Conservation (phyloP, 2,329 filamentous ascomycete species). For the Exophiala viscosa region DNA sequence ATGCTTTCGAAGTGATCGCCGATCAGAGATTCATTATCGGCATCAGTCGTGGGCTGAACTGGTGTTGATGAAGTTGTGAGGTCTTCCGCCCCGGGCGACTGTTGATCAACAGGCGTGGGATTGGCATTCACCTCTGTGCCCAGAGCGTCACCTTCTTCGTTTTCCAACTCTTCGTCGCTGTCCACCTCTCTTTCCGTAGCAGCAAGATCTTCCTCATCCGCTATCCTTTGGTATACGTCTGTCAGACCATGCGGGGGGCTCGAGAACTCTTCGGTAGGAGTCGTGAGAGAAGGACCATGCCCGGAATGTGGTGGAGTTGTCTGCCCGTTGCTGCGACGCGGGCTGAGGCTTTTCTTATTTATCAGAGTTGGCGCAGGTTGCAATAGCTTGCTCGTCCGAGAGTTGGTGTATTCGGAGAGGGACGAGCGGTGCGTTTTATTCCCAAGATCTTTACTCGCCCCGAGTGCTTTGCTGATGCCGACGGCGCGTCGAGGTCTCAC, state of each 20-base stretch:
- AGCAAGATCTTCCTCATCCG: slow-evolving; percentile 37
- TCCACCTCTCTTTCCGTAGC: slow-evolving; percentile 32
- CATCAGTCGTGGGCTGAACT: slow-evolving; percentile 5
- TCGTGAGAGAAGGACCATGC: slow-evolving; percentile 25
- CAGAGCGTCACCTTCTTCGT: slow-evolving; percentile 8
- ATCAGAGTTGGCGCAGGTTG: slow-evolving; percentile 14
- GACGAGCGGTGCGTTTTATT: slow-evolving; percentile 26
- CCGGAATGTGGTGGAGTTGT: slow-evolving; percentile 26
- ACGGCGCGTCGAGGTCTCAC: slow-evolving; percentile 33
- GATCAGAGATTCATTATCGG: slow-evolving; percentile 17
- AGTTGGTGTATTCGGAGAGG: slow-evolving; percentile 18
- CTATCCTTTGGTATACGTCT: slow-evolving; percentile 40
- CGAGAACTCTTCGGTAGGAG: slow-evolving; percentile 34
- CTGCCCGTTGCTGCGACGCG: slow-evolving; percentile 15
- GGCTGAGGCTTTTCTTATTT: slow-evolving; percentile 33
- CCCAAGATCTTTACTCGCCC: slow-evolving; percentile 38
- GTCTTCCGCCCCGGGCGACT: not conserved
- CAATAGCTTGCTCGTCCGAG: slow-evolving; percentile 16
- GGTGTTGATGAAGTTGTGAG: slow-evolving; percentile 14
- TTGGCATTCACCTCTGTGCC: slow-evolving; percentile 3
- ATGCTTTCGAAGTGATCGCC: slow-evolving; percentile 22
- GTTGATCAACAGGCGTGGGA: not conserved
- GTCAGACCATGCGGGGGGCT: slow-evolving; percentile 37
- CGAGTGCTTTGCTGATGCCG: slow-evolving; percentile 37
- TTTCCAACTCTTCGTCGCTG: slow-evolving; percentile 29